Evolutionary conservation across 2,329 filamentous ascomycete genomes (phyloP), one percentile per base, ranked within the genome.

Genomic region (Penicillium nordicum): DNA sequence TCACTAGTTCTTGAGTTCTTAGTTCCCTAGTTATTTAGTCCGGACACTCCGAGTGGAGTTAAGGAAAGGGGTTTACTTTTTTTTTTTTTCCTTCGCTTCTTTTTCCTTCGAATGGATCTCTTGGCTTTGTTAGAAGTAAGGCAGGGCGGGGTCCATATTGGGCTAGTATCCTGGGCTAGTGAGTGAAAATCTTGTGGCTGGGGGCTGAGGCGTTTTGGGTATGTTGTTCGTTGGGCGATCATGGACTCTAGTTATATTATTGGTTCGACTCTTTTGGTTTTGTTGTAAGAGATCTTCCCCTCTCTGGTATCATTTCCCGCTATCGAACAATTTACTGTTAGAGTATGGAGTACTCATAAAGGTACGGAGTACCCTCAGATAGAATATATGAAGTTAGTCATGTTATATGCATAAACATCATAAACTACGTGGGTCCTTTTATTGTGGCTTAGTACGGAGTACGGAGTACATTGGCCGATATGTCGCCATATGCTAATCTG

Each of bases 171-270:
- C 50, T 54, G 45, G 45, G 38, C 46, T 55, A 42, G 30, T 43
- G 51, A 6, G 29, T 32, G 37, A 30, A 43, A 55, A 55, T 58
- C 57, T 46, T 36, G 49, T 18, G 49, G 49, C 37, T 50, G 48
- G 18, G 6, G 36, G 34, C 21, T 18, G 21, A 45, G 29, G 14
- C n/a, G 45, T 49, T 27, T 49, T 29, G 46, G 34, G 34, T 27
- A 29, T 49, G 12, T 5, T 32, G 8, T 27, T 9, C 12, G 21
- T 36, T 46, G n/a, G 43, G 43, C 27, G n/a, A 14, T 44, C 6
- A 12, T 29, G n/a, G 25, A 18, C 27, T 44, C 27, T 44, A 3
- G n/a, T 44, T 6, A 6, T 45, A 8, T 46, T 34, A 46, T 46
- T 46, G 30, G 30, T 29, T 43, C 5, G 41, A 25, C 41, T 9